Conservation (phyloP, 2,329 filamentous ascomycete species). For the Lecanicillium sp. region DNA sequence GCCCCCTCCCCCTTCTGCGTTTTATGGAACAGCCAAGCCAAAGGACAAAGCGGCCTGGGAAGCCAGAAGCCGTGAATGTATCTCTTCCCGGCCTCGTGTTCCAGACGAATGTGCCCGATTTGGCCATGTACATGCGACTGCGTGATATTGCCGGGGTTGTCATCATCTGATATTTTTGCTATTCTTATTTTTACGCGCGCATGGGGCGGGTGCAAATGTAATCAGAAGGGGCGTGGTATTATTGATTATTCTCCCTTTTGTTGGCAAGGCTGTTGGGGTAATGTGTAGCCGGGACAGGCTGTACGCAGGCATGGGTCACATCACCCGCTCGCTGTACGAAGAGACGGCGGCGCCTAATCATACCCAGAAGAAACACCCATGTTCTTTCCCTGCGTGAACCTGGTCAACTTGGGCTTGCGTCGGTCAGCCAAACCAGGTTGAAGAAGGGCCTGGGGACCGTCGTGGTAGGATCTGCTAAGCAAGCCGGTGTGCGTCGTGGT, state of each 20-base stretch:
- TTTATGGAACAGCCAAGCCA: not conserved
- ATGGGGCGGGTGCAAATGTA: not conserved
- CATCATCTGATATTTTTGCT: not conserved
- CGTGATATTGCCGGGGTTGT: not conserved
- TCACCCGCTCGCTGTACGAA: constrained; percentile 8
- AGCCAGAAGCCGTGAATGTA: too few relatives aligned
- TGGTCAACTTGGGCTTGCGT: too few relatives aligned
- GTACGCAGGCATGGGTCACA: constrained; percentile 4
- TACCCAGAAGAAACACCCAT: not conserved
- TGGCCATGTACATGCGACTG: too few relatives aligned
- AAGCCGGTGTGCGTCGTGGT: too few relatives aligned
- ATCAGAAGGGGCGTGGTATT: too few relatives aligned
- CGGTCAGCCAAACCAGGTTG: too few relatives aligned
- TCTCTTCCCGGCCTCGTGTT: not conserved
- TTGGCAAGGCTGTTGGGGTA: not conserved
- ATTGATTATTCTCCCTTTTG: too few relatives aligned
- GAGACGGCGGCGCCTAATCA: not conserved
- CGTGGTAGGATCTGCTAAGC: too few relatives aligned
- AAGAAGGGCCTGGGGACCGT: too few relatives aligned
- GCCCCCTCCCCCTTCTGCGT: not conserved
- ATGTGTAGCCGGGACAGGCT: not conserved
- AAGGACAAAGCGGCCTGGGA: too few relatives aligned
- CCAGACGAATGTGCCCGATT: too few relatives aligned
- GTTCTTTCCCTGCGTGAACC: not conserved
- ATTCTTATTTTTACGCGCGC: constrained; percentile 1